phyloP scores from a whole-genome alignment of 257 asterid genomes.

The Solanum sitiens region DNA sequence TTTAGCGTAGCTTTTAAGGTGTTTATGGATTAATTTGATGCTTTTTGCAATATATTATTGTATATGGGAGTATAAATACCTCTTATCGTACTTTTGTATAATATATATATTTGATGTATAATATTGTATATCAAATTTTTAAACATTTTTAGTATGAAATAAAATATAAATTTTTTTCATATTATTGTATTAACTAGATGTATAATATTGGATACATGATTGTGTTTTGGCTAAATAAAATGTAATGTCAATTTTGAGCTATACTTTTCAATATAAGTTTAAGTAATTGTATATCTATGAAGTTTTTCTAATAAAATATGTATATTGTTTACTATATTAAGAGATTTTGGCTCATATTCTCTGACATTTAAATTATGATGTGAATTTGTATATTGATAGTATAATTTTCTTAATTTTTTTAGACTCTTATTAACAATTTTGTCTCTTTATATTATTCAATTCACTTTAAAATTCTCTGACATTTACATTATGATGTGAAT shows the following conservation, averaged over 20 bases:
- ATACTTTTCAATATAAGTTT: background rate
- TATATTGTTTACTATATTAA: background rate
- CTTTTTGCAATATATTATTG: too few relatives aligned
- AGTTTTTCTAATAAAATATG: background rate
- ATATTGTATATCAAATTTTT: background rate
- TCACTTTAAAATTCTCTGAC: background rate
- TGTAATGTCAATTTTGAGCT: background rate
- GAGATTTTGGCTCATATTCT: background rate
- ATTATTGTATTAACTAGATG: background rate
- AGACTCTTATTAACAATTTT: background rate
- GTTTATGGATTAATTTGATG: too few relatives aligned
- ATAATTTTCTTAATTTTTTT: too few relatives aligned
- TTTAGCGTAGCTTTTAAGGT: too few relatives aligned
- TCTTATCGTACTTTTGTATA: background rate
- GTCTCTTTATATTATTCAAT: background rate
- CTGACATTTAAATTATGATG: background rate
- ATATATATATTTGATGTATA: too few relatives aligned
- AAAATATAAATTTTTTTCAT: too few relatives aligned
- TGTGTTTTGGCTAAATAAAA: background rate
- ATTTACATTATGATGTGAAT: background rate
- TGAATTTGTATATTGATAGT: background rate
- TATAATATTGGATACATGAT: background rate
- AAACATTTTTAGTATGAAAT: too few relatives aligned
- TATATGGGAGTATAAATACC: background rate
- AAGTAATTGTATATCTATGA: background rate